phyloP scores from a whole-genome alignment of 1,284 basidiomycete genomes.

The Xanthoconium separans region DNA sequence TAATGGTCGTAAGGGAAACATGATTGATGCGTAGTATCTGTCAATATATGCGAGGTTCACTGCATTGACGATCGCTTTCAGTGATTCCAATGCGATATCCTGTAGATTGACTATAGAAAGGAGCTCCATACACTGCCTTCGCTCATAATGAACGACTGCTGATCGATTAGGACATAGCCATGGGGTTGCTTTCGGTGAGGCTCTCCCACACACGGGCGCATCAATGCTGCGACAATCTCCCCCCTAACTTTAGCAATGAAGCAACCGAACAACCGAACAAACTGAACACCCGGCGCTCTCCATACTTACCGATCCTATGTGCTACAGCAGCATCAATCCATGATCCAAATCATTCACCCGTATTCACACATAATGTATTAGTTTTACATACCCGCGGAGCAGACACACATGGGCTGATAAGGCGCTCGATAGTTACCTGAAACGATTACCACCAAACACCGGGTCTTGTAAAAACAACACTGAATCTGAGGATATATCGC shows the following conservation, averaged over 20 bases:
- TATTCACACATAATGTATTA: background rate
- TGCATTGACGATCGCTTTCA: background rate
- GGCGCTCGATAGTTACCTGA: background rate
- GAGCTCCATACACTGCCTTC: background rate
- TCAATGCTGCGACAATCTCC: too few species aligned
- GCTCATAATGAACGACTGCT: background rate
- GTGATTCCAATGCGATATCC: background rate
- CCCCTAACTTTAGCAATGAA: too few species aligned
- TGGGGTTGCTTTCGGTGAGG: too few species aligned
- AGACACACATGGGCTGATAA: background rate
- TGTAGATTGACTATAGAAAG: background rate
- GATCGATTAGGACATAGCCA: background rate
- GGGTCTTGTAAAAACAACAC: background rate
- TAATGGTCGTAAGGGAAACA: background rate
- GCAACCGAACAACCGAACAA: background rate
- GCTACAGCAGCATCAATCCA: background rate
- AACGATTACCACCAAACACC: background rate
- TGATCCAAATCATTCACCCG: background rate
- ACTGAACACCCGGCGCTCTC: background rate
- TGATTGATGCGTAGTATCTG: background rate
- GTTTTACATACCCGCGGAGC: background rate
- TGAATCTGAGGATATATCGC: background rate
- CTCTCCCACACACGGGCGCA: background rate
- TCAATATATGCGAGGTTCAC: background rate
- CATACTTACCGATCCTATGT: too few species aligned